Base-by-base conservation (phyloP, 2,329 filamentous ascomycete species). In the Corynespora cassiicola region DNA sequence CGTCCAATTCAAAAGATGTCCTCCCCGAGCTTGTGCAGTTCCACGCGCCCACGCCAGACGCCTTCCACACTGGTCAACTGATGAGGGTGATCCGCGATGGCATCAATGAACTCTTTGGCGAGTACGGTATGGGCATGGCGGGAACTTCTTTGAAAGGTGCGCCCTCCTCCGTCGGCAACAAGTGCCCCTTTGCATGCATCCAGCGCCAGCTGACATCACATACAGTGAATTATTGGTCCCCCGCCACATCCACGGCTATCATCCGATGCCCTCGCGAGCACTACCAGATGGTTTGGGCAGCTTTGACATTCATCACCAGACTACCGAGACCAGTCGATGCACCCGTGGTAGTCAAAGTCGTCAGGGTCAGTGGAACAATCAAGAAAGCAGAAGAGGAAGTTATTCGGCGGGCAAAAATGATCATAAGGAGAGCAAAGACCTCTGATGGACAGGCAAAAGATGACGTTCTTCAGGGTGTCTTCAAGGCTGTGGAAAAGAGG, bases 171-270 rank as follows among this genome's bases (percentile, higher is more conserved):
- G 11, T n/a, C 5, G 7, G 14, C 9, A 10, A 26, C 3, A 17
- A 18, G 7, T 42, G n/a, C 30, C 24, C 30, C 14, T 16, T 6
- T 23, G n/a, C 12, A 20, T 18, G n/a, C n/a, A n/a, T n/a, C n/a
- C n/a, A n/a, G n/a, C n/a, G n/a, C n/a, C n/a, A n/a, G n/a, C n/a
- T n/a, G n/a, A n/a, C n/a, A n/a, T n/a, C n/a, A n/a, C 22, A 10
- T 21, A 24, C 50, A 92, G 89, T 99, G 36, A 96, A 96, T 75
- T 99, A 99, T 67, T 78, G 95, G 34, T 96, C 90, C 1, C 77
- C 84, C 3, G 87, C 90, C n/a, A 99, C 94, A 0, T 95, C 89
- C 5, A 99, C 92, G 1, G 90, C 92, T 37, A 99, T 99, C 44
- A 76, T 99, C 24, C 83, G 88, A 47, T 89, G 91, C 50, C 83